Evolutionary conservation across 225 moss, liverwort and hornwort genomes (phyloP).

Genomic region (Sphagnum tenellum): DNA sequence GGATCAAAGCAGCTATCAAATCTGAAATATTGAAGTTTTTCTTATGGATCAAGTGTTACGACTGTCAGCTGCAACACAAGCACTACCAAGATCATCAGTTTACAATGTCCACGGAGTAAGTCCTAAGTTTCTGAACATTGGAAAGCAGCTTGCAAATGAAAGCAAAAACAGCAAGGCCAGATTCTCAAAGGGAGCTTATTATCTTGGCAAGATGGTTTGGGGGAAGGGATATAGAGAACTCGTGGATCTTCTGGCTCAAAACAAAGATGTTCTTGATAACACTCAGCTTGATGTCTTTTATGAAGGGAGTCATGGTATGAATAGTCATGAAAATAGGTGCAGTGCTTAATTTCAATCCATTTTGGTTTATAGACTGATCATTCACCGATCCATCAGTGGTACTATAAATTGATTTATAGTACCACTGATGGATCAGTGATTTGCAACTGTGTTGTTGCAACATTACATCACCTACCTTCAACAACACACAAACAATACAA

Average conservation of each 20-base stretch:
- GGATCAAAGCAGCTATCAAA: background rate
- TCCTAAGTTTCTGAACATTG: slow-evolving; percentile 70
- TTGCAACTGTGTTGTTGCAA: too few species aligned
- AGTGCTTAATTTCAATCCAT: too few species aligned
- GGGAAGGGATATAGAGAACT: slow-evolving; percentile 89
- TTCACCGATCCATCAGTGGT: too few species aligned
- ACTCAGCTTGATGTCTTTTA: slow-evolving; percentile 65
- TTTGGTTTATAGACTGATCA: too few species aligned
- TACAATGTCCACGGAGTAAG: slow-evolving; percentile 92
- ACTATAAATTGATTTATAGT: too few species aligned
- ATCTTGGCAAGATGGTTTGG: slow-evolving; percentile 96
- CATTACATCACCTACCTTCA: too few species aligned
- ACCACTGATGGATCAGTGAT: too few species aligned
- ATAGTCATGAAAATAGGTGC: too few species aligned
- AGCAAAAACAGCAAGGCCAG: slow-evolving; percentile 24
- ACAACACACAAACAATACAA: too few species aligned
- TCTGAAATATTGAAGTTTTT: background rate
- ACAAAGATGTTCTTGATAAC: slow-evolving; percentile 43
- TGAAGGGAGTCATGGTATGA: too few species aligned
- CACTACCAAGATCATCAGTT: slow-evolving; percentile 63
- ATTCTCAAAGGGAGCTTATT: slow-evolving; percentile 74
- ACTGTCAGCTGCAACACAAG: slow-evolving; percentile 84
- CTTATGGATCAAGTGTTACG: slow-evolving; percentile 52
- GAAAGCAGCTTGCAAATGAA: slow-evolving; percentile 40
- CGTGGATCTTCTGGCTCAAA: slow-evolving; percentile 63